Conservation (phyloP, 768 basidiomycete genomes). For the Russula ochroleuca region DNA sequence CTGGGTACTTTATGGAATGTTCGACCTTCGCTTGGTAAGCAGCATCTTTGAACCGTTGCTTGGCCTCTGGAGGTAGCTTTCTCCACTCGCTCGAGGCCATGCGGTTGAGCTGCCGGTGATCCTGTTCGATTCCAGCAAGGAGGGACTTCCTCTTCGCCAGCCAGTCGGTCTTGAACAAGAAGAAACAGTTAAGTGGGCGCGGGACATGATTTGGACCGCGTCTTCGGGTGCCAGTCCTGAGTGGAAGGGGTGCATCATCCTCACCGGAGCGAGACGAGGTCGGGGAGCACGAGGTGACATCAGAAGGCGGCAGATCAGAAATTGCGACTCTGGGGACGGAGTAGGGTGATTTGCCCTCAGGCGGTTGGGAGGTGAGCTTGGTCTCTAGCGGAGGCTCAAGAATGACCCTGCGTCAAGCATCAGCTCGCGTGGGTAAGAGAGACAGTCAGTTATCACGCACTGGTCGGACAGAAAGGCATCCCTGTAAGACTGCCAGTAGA, state of each 20-base stretch:
- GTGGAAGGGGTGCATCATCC: background rate
- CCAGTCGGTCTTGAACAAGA: constrained; percentile 33
- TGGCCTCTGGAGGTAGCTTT: constrained; percentile 26
- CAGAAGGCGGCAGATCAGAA: background rate
- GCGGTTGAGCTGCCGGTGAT: constrained; percentile 29
- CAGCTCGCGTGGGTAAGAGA: background rate
- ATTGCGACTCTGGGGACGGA: background rate
- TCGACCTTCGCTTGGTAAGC: constrained; percentile 28
- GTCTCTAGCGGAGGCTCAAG: background rate
- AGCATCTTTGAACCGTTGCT: constrained; percentile 27
- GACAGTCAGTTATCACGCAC: background rate
- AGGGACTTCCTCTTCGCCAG: constrained; percentile 26
- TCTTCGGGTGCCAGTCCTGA: constrained; percentile 9
- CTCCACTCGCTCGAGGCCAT: constrained; percentile 31
- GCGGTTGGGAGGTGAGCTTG: background rate
- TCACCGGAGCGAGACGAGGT: background rate
- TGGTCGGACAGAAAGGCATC: constrained; percentile 1
- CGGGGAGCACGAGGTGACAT: background rate
- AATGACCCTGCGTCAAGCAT: background rate
- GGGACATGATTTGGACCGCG: constrained; percentile 20
- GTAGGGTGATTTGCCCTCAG: background rate
- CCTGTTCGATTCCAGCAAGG: constrained; percentile 27
- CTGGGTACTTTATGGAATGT: constrained; percentile 29
- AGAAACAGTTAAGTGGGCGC: constrained; percentile 31
- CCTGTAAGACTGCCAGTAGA: constrained; percentile 7